phyloP scores from a whole-genome alignment of 2,329 filamentous ascomycete genomes.

The Microdochium paspali region DNA sequence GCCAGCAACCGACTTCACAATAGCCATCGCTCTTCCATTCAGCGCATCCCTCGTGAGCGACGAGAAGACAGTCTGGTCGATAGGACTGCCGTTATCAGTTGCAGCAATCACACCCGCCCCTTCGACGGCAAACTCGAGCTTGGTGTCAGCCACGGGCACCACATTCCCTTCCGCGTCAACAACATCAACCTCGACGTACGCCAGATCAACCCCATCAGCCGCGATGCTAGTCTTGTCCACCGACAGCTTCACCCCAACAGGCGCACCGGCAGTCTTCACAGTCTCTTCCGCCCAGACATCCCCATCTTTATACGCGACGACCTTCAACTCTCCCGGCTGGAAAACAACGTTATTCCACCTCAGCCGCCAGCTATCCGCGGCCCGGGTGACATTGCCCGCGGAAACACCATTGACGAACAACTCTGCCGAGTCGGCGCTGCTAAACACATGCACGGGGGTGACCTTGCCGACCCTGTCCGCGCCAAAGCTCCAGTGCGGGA shows the following conservation, averaged over 20 bases:
- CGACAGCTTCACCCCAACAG: constrained; percentile 29
- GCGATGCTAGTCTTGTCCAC: constrained; percentile 28
- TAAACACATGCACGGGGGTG: constrained; percentile 46
- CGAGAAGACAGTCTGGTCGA: constrained; percentile 32
- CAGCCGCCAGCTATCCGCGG: constrained; percentile 24
- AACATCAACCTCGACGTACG: constrained; percentile 34
- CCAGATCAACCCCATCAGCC: constrained; percentile 33
- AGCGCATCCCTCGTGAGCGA: constrained; percentile 28
- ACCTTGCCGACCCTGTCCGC: constrained; percentile 32
- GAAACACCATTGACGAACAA: constrained; percentile 42
- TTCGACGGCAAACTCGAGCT: constrained; percentile 30
- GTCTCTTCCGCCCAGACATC: constrained; percentile 20
- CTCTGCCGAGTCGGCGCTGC: constrained; percentile 41
- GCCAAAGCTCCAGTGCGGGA: constrained; percentile 46
- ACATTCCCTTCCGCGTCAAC: constrained; percentile 30
- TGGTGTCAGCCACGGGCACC: constrained; percentile 31
- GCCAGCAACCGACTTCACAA: constrained; percentile 21
- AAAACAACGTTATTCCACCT: constrained; percentile 13
- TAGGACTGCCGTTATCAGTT: constrained; percentile 42
- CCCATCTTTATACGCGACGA: constrained; percentile 30
- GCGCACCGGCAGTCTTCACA: constrained; percentile 31
- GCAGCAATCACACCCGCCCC: constrained; percentile 33
- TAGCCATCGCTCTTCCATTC: constrained; percentile 27
- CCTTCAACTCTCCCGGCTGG: constrained; percentile 27
- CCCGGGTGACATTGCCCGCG: constrained; percentile 27